A percentile compares a stretch with the other conserved stretches of the same genome.
These are phyloP conservation scores for Gracilaria gracilis DNA, from an alignment of 23 red algal species.

Conservation along the genomic window DNA sequence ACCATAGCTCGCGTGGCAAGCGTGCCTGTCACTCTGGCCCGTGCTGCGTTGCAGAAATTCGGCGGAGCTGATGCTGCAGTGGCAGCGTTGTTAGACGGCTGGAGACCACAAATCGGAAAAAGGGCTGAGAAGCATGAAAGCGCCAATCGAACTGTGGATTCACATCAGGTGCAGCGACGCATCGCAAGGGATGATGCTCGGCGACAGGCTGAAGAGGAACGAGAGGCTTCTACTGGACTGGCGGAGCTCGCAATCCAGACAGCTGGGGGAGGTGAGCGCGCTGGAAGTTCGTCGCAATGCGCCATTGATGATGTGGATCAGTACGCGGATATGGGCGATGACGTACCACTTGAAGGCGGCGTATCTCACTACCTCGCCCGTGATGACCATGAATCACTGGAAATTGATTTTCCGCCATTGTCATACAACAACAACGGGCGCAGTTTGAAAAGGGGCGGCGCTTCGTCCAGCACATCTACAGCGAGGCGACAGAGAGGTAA, in stretches of 20 bases:
- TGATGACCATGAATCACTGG: conserved; percentile 32
- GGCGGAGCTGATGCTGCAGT: conserved; percentile 21
- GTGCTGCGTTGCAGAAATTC: conserved; percentile 26
- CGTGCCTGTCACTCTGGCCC: neutral
- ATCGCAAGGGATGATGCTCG: conserved; percentile 25
- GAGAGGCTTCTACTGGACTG: neutral
- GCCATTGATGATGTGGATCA: neutral
- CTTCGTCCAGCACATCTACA: neutral
- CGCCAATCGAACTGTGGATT: neutral
- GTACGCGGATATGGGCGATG: neutral
- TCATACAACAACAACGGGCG: neutral
- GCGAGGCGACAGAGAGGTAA: neutral
- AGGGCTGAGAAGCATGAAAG: neutral
- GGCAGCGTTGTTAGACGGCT: conserved; percentile 20
- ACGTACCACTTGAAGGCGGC: conserved; percentile 20
- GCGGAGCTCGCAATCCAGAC: neutral
- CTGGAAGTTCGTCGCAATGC: neutral
- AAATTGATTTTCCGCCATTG: conserved; percentile 29
- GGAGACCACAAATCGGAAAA: conserved; percentile 28
- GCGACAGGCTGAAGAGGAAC: conserved; percentile 24
- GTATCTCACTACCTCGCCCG: conserved; percentile 5
- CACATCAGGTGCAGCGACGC: conserved; percentile 14
- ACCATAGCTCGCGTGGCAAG: conserved; percentile 25
- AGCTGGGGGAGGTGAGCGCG: neutral
- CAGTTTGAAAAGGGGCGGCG: neutral